Evolutionary conservation across 805 yeast genomes (phyloP).

Genomic region (Sugiyamaella valdiviana): DNA sequence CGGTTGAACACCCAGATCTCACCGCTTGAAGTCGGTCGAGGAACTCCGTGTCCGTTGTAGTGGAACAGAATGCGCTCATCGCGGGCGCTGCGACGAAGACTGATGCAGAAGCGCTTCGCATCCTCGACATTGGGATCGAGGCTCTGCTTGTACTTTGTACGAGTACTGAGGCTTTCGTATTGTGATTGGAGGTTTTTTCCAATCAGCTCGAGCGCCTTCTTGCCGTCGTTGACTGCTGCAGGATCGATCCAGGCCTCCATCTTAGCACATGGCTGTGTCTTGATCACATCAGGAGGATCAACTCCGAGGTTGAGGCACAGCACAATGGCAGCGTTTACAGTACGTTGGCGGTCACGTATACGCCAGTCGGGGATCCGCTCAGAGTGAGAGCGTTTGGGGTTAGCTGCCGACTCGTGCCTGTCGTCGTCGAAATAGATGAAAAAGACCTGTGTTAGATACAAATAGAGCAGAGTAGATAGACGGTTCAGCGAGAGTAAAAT

Average conservation of each 20-base stretch:
- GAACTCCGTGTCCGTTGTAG: slow-evolving; percentile 98
- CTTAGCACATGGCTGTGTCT: slow-evolving; percentile 88
- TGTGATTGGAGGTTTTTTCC: slow-evolving; percentile 84
- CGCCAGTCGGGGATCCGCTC: slow-evolving; percentile 78
- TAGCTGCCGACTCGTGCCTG: slow-evolving; percentile 85
- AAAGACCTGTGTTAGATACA: slow-evolving; percentile 42
- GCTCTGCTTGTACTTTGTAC: slow-evolving; percentile 85
- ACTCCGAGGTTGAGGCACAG: slow-evolving; percentile 89
- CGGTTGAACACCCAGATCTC: slow-evolving; percentile 98
- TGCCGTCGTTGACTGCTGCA: slow-evolving; percentile 67
- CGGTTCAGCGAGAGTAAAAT: not conserved
- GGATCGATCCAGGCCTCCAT: slow-evolving; percentile 95
- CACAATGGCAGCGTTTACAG: slow-evolving; percentile 88
- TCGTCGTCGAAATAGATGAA: slow-evolving; percentile 85
- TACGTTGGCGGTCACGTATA: slow-evolving; percentile 83
- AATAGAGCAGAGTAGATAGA: not conserved
- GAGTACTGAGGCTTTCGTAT: slow-evolving; percentile 79
- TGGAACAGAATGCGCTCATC: slow-evolving; percentile 91
- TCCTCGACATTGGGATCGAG: slow-evolving; percentile 96
- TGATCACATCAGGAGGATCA: slow-evolving; percentile 93
- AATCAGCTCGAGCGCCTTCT: slow-evolving; percentile 84
- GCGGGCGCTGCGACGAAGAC: slow-evolving; percentile 81
- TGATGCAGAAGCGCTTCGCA: slow-evolving; percentile 82
- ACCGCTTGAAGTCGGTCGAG: slow-evolving; percentile 92
- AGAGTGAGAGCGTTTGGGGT: slow-evolving; percentile 51